Percentiles rank a stretch among this genome's conserved stretches.
phyloP scores from a whole-genome alignment of 2,329 filamentous ascomycete species.

The Aureobasidium leucospermi region DNA sequence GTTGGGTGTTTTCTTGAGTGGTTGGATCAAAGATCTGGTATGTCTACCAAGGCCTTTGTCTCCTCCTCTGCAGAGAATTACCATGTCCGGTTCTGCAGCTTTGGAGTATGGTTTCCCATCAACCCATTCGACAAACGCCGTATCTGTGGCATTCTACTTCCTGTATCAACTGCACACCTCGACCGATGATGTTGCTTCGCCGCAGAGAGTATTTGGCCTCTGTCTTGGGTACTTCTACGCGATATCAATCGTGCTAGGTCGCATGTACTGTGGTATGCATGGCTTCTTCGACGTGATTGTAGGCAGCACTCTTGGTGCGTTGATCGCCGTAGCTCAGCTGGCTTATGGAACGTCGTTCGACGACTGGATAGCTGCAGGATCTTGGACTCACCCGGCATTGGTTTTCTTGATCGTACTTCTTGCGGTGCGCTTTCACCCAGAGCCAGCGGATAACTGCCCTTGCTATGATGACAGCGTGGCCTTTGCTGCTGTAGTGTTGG shows the following conservation, averaged over 20 bases:
- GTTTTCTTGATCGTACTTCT: constrained; percentile 61
- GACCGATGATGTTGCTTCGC: constrained; percentile 50
- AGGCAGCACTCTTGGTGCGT: constrained; percentile 68
- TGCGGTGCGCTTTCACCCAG: constrained; percentile 82
- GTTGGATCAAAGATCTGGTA: constrained; percentile 88
- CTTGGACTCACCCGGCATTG: constrained; percentile 57
- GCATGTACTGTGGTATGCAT: constrained; percentile 98
- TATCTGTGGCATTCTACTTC: constrained; percentile 83
- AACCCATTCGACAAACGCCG: constrained; percentile 93
- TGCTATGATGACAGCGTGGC: constrained; percentile 95
- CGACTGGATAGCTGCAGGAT: constrained; percentile 58
- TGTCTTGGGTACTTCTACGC: constrained; percentile 74
- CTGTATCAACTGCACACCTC: constrained; percentile 62
- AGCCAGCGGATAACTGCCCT: constrained; percentile 92
- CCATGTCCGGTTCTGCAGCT: constrained; percentile 91
- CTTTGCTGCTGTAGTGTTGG: constrained; percentile 85
- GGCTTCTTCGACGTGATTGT: constrained; percentile 86
- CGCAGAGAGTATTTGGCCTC: constrained; percentile 46
- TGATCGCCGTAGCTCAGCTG: constrained; percentile 51
- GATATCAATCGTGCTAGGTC: constrained; percentile 78
- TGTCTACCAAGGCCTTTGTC: constrained; percentile 88
- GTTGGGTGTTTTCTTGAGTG: constrained; percentile 62
- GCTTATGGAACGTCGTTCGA: constrained; percentile 55
- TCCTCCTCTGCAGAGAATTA: constrained; percentile 86
- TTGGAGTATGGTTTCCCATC: constrained; percentile 97